phyloP scores from a whole-genome alignment of 805 yeast genomes.

The Ogataea siamensis region DNA sequence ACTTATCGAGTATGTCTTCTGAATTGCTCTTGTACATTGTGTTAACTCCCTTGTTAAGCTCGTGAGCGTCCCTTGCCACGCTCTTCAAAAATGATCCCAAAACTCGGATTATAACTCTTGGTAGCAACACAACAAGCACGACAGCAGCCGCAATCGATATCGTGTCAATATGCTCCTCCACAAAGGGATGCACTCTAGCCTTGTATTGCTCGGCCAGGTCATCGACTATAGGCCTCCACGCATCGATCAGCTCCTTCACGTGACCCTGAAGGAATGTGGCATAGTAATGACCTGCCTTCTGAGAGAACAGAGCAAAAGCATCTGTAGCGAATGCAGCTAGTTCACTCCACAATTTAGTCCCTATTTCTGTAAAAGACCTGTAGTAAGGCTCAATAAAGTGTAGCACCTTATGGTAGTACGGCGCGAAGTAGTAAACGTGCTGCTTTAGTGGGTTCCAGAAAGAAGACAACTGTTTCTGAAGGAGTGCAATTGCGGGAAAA shows the following conservation, averaged over 20 bases:
- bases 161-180: slow-evolving; percentile 18
- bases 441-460: background rate
- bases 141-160: slow-evolving; percentile 15
- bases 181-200: slow-evolving; percentile 12
- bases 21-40: slow-evolving; percentile 25
- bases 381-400: background rate
- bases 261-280: slow-evolving; percentile 10
- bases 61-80: slow-evolving; percentile 26
- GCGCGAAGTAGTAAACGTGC: slow-evolving; percentile 1
- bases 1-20: slow-evolving; percentile 11
- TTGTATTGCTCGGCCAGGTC: slow-evolving; percentile 17
- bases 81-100: slow-evolving; percentile 16
- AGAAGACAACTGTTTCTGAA: background rate
- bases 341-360: background rate
- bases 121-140: slow-evolving; percentile 14
- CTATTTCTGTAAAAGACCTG: too few relatives aligned
- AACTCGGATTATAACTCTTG: slow-evolving; percentile 15
- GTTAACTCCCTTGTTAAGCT: slow-evolving; percentile 25
- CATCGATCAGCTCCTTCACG: slow-evolving; percentile 13
- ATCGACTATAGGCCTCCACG: slow-evolving; percentile 19
- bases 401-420: slow-evolving; percentile 3
- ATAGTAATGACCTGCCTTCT: slow-evolving; percentile 13
- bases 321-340: slow-evolving; percentile 1
- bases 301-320: slow-evolving; percentile 1
- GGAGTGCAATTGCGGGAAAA: background rate